Evolutionary conservation across 2,329 filamentous ascomycete species (phyloP).

Genomic region (Delphinella strobiligena): DNA sequence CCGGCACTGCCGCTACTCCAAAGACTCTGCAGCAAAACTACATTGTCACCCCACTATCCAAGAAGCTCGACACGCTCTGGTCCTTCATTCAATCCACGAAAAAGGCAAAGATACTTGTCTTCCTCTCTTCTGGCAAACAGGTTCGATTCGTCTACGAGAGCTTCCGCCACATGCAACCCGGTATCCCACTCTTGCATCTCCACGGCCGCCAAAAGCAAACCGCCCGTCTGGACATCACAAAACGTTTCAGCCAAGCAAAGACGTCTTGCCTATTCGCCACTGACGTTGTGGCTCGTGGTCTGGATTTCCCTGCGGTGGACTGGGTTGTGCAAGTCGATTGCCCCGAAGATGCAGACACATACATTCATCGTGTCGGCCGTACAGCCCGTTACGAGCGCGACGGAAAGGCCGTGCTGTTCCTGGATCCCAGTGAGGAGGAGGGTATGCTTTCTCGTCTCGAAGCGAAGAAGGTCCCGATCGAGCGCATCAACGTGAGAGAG

Average conservation of each 20-base stretch:
- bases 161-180: constrained; percentile 85
- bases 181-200: constrained; percentile 83
- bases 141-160: constrained; percentile 92
- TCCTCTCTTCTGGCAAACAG: constrained; percentile 89
- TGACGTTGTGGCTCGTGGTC: constrained; percentile 83
- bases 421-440: constrained; percentile 82
- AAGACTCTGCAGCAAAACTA: constrained; percentile 82
- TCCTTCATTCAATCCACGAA: constrained; percentile 85
- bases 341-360: constrained; percentile 92
- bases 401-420: constrained; percentile 77
- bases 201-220: constrained; percentile 90
- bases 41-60: constrained; percentile 67
- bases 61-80: constrained; percentile 86
- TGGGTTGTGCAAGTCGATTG: constrained; percentile 99
- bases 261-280: constrained; percentile 87
- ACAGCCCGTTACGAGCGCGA: constrained; percentile 88
- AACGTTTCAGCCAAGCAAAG: constrained; percentile 68
- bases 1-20: constrained; percentile 68
- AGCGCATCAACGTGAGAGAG: constrained; percentile 72
- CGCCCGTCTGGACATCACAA: constrained; percentile 76
- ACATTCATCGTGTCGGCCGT: constrained; percentile 89
- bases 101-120: constrained; percentile 90
- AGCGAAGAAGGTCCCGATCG: constrained; percentile 79
- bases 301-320: constrained; percentile 93
- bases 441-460: constrained; percentile 82